Evolutionary conservation across 2,329 filamentous ascomycete species (phyloP).

Genomic region (Trichoderma sp.): DNA sequence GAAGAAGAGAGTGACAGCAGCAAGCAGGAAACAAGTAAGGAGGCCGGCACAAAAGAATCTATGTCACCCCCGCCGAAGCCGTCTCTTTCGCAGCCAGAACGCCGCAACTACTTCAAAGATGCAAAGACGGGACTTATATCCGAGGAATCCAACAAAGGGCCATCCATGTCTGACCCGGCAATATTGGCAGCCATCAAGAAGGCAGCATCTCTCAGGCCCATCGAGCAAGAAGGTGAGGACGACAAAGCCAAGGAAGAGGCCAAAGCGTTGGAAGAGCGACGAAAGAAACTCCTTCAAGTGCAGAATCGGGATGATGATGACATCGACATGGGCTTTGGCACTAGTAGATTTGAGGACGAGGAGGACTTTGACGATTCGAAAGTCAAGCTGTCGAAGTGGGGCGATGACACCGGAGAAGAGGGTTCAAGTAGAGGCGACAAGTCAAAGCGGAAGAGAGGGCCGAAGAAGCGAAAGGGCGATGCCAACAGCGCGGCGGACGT

Average conservation of each 20-base stretch:
- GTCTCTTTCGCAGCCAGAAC: constrained; percentile 38
- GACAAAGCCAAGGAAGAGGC: constrained; percentile 48
- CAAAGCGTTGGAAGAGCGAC: constrained; percentile 64
- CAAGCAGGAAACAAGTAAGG: constrained; percentile 30
- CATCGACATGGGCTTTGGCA: constrained; percentile 92
- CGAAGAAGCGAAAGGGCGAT: constrained; percentile 77
- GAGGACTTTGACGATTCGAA: constrained; percentile 73
- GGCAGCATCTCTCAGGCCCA: constrained; percentile 66
- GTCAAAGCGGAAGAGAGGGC: constrained; percentile 66
- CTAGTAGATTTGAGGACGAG: constrained; percentile 82
- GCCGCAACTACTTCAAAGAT: constrained; percentile 64
- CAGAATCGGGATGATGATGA: constrained; percentile 83
- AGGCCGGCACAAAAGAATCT: constrained; percentile 30
- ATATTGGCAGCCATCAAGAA: constrained; percentile 84
- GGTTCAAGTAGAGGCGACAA: constrained; percentile 49
- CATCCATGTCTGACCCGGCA: constrained; percentile 70
- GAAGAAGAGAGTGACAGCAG: constrained; percentile 44
- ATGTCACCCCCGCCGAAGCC: constrained; percentile 53
- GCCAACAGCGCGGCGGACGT: constrained; percentile 79
- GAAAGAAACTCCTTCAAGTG: constrained; percentile 71
- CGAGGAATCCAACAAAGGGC: constrained; percentile 52
- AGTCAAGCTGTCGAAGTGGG: constrained; percentile 70
- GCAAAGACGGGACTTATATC: constrained; percentile 57
- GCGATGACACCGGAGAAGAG: constrained; percentile 49
- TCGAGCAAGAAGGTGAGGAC: constrained; percentile 41